A percentile compares a stretch with the other conserved stretches of the same genome.
phyloP scores from a whole-genome alignment of 2,329 filamentous ascomycete species.

The Venturia oleaginea region DNA sequence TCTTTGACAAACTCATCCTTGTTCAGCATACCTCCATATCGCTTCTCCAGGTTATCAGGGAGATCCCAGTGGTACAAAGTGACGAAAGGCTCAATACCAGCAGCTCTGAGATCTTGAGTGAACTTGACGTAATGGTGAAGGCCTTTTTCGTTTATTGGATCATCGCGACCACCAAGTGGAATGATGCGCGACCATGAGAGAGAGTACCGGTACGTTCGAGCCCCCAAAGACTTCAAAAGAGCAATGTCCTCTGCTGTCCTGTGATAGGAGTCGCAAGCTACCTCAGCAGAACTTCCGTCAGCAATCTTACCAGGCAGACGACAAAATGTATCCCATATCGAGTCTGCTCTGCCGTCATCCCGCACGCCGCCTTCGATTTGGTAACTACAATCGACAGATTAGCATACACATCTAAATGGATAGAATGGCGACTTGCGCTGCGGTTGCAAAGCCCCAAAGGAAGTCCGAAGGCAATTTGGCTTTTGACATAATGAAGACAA shows the following conservation, averaged over 20 bases:
- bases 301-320: slow-evolving; percentile 73
- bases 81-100: slow-evolving; percentile 70
- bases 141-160: slow-evolving; percentile 71
- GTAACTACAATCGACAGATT: slow-evolving; percentile 49
- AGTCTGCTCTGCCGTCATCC: slow-evolving; percentile 69
- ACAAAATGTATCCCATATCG: slow-evolving; percentile 89
- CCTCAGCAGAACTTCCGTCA: slow-evolving; percentile 62
- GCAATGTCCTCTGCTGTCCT: slow-evolving; percentile 67
- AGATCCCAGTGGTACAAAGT: slow-evolving; percentile 88
- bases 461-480: slow-evolving; percentile 28
- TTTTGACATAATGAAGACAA: background rate
- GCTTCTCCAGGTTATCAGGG: slow-evolving; percentile 66
- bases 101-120: slow-evolving; percentile 66
- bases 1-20: slow-evolving; percentile 75
- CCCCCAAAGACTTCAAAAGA: slow-evolving; percentile 64
- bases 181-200: slow-evolving; percentile 78
- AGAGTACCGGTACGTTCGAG: slow-evolving; percentile 74
- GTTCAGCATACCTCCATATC: slow-evolving; percentile 74
- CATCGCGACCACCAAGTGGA: slow-evolving; percentile 72
- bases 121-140: slow-evolving; percentile 71
- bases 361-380: slow-evolving; percentile 73
- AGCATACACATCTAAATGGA: background rate
- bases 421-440: slow-evolving; percentile 22
- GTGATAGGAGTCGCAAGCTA: slow-evolving; percentile 83
- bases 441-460: slow-evolving; percentile 34